These are phyloP conservation scores for Suillus occidentalis DNA, from an alignment of 768 basidiomycete species.

Conservation along the genomic window DNA sequence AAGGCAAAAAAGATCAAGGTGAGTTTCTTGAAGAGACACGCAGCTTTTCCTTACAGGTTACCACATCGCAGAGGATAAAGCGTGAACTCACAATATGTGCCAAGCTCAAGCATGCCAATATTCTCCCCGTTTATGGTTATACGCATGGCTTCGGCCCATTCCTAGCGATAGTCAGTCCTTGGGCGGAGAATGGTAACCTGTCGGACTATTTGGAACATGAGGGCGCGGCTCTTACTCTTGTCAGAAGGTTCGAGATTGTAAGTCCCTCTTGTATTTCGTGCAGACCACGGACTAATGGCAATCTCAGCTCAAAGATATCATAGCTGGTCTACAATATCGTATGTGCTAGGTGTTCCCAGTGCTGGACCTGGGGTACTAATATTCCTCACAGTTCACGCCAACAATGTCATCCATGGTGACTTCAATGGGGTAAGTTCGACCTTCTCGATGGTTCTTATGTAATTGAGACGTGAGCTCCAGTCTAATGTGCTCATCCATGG, in stretches of 20 bases:
- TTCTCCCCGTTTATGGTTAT: slow-evolving; percentile 31
- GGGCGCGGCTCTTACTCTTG: slow-evolving; percentile 6
- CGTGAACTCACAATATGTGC: slow-evolving; percentile 25
- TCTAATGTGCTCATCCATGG: background rate
- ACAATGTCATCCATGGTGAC: background rate
- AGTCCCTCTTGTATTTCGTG: background rate
- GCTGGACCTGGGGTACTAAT: too few species aligned
- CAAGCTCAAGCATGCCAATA: slow-evolving; percentile 25
- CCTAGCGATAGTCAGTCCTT: slow-evolving; percentile 35
- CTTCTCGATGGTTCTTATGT: background rate
- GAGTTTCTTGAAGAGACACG: background rate
- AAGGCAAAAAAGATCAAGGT: slow-evolving; percentile 8
- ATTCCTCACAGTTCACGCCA: background rate
- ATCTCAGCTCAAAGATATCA: background rate
- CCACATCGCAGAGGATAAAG: slow-evolving; percentile 19
- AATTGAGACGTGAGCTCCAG: background rate
- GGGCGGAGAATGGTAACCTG: slow-evolving; percentile 33
- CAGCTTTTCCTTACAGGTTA: background rate
- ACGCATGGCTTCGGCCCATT: slow-evolving; percentile 31
- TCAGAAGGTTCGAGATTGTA: slow-evolving; percentile 3
- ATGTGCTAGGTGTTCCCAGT: background rate
- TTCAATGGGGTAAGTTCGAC: background rate
- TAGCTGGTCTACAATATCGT: background rate
- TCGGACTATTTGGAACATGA: slow-evolving; percentile 20
- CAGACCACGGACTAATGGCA: background rate